Evolutionary conservation across 2,329 filamentous ascomycete species (phyloP), one percentile per base, ranked within the genome.

Genomic region (Epichloe festucae): DNA sequence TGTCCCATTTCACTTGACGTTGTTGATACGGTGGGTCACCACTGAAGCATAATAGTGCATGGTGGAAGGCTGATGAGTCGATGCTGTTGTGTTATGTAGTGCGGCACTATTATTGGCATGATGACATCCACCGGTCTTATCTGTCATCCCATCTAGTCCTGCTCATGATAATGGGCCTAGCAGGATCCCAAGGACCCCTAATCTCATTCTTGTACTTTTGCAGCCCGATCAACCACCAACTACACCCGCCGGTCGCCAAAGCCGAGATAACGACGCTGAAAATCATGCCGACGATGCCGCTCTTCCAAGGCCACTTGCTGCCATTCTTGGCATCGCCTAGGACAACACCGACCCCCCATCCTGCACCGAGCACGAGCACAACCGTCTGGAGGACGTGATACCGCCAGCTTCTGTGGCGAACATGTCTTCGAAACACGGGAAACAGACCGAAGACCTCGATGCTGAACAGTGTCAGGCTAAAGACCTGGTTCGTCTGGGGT

Each of bases 171-270:
- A 93, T 80, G 10, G 93, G 93, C 63, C 90, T 78, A 6, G 93
- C 93, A 19, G 91, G 90, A 70, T 98, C 93, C 93, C 93, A 98
- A 1, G 93, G 93, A 43, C 93, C 93, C 63, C 90, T 88, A 58
- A 98, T 96, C 70, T 97, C 93, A 66, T 97, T 97, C 74, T 98
- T 98, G 70, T 97, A 98, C 71, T 95, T 91, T 70, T 98, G 93
- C 67, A 98, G 68, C 8, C 89, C 87, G 62, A 98, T 97, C 56
- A 98, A 71, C 90, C 93, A 97, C 91, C 90, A 97, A 64, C 89
- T 95, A 66, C 90, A 96, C 12, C 89, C 85, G 2, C 91, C 93
- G 81, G 96, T 95, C 2, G 82, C 83, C 50, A 95, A 66, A 4
- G 83, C 81, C 0, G 86, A 84, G 21, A 89, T 73, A 10, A 91